These are phyloP conservation scores for Boletus subparvulus DNA, from an alignment of 768 basidiomycete genomes.

Conservation along the genomic window DNA sequence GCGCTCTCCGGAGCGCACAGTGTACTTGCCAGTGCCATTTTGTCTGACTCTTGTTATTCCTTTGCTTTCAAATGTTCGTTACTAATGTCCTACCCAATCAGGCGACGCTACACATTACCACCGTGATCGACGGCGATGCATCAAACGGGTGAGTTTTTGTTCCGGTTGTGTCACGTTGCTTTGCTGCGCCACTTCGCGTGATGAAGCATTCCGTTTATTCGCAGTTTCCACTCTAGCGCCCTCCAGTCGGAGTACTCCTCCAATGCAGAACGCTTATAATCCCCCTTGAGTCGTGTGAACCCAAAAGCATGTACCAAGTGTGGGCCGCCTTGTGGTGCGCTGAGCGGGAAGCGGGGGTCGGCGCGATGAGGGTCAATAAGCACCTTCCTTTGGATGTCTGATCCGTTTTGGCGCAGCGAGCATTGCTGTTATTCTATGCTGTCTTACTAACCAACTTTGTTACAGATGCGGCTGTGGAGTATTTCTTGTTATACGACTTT, in stretches of 20 bases:
- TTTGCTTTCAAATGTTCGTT: not conserved
- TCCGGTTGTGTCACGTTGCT: constrained; percentile 3
- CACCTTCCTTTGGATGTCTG: constrained; percentile 93
- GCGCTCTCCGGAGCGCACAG: constrained; percentile 59
- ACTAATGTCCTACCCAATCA: constrained; percentile 18
- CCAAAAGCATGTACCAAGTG: constrained; percentile 60
- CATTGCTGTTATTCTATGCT: not conserved
- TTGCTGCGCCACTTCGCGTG: constrained; percentile 32
- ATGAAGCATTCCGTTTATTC: constrained; percentile 74
- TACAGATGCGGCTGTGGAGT: not conserved
- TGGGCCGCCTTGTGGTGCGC: constrained; percentile 71
- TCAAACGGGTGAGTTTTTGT: constrained; percentile 24
- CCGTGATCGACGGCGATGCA: not conserved
- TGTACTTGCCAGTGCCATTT: constrained; percentile 91
- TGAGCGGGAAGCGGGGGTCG: constrained; percentile 73
- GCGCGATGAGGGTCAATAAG: constrained; percentile 61
- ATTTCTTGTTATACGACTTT: not conserved
- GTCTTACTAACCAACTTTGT: constrained; percentile 3
- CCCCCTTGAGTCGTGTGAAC: constrained; percentile 69
- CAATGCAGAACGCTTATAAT: constrained; percentile 67
- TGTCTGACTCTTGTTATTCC: constrained; percentile 51
- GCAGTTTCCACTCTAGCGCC: constrained; percentile 84
- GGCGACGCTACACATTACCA: not conserved
- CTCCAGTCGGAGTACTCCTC: constrained; percentile 70
- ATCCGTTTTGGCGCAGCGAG: constrained; percentile 38